Percentiles rank a stretch among this genome's conserved stretches.
These are phyloP conservation scores for Aspergillus caelatus DNA, from an alignment of 2,329 filamentous ascomycete genomes.

Conservation along the genomic window DNA sequence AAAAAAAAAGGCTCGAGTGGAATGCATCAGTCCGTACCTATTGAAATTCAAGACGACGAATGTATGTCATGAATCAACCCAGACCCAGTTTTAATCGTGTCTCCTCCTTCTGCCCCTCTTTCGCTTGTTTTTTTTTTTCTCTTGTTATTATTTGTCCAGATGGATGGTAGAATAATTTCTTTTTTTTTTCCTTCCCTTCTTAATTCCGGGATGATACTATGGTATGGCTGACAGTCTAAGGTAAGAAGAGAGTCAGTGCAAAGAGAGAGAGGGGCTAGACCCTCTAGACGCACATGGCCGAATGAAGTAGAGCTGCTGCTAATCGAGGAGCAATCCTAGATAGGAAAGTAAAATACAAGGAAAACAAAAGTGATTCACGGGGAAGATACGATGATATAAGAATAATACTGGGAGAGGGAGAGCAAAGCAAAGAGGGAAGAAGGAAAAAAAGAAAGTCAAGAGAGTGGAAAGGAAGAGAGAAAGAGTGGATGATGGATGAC, in stretches of 20 bases:
- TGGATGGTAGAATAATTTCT: not conserved
- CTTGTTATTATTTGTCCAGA: not conserved
- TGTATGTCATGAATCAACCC: not conserved
- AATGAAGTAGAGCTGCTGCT: constrained; percentile 9
- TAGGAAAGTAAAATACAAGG: constrained; percentile 2
- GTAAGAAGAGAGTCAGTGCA: not conserved
- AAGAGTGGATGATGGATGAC: constrained; percentile 12
- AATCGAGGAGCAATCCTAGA: not conserved
- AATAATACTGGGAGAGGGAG: constrained; percentile 13
- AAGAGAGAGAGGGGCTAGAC: constrained; percentile 27
- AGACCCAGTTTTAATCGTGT: not conserved
- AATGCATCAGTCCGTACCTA: constrained; percentile 2
- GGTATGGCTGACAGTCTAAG: not conserved
- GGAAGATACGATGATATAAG: not conserved
- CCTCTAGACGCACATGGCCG: constrained; percentile 37
- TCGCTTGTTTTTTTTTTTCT: constrained; percentile 1
- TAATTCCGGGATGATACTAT: not conserved
- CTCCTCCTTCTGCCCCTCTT: constrained; percentile 7
- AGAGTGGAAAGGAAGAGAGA: constrained; percentile 11
- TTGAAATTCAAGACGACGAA: not conserved
- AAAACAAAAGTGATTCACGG: constrained; percentile 6
- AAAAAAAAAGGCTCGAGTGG: not conserved
- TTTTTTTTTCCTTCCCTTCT: not conserved
- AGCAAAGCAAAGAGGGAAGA: not conserved
- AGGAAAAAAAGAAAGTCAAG: constrained; percentile 6